Evolutionary conservation across 768 basidiomycete species (phyloP), one percentile per base, ranked within the genome.

Genomic region (Tylopilus vinaceipallidus): DNA sequence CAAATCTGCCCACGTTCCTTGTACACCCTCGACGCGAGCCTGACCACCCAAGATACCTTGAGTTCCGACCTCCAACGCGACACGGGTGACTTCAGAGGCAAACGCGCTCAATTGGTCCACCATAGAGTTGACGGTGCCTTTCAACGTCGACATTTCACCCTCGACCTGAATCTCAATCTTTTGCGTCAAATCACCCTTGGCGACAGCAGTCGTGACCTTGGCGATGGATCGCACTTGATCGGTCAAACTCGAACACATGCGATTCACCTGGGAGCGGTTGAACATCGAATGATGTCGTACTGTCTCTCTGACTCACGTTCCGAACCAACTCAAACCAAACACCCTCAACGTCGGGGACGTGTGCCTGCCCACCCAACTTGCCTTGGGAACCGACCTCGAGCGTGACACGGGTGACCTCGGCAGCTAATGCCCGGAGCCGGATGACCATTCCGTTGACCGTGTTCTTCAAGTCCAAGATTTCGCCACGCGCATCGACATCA

Each of bases 111-210:
- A 68, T 48, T 88, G 88, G 65, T 91, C 91, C 65, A 95, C 91
- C 93, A 97, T 97, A n/a, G 85, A 86, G 61, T 95, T 95, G 55
- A 92, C 88, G 11, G 89, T 91, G 19, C 79, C 73, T 64, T 89
- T 90, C 69, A 91, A 75, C 14, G 87, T 87, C 14, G 79, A 79
- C 84, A 95, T 95, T 62, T 95, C 93, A 42, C 84, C 84, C 60
- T 90, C 86, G 54, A 89, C 88, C 53, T 86, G 83, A 53, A 98
- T 93, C 60, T 91, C 88, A 62, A 98, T 91, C 75, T 91, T 94
- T 71, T 91, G 89, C 2, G 87, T 90, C 74, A 93, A 74, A 64
- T 98, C 92, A 29, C 94, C 94, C 37, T 83, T 81, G 17, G 94
- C 94, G 50, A 97, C 92, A 14, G 91, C 90, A 5, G 88, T 92